A percentile compares a stretch with the other conserved stretches of the same genome.
These are phyloP conservation scores for Solanum bulbocastanum DNA, from an alignment of 257 asterid species.

Conservation along the genomic window DNA sequence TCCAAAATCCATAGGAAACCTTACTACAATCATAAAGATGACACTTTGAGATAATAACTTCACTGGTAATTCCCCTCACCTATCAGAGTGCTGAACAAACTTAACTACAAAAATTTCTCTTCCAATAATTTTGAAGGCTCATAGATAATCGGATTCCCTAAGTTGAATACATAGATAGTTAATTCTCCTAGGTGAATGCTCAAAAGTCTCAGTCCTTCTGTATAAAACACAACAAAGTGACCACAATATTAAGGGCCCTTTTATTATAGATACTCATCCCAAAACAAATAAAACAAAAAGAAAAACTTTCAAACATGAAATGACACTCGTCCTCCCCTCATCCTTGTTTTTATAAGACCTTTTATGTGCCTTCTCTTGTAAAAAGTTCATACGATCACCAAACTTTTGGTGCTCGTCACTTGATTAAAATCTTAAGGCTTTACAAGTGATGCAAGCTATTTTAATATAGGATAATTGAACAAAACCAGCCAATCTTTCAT, in stretches of 20 bases:
- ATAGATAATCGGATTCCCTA: not conserved
- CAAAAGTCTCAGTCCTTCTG: not conserved
- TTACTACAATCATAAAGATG: too few relatives aligned
- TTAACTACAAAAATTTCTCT: too few relatives aligned
- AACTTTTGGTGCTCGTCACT: too few relatives aligned
- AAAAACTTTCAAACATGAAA: not conserved
- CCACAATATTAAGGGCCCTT: not conserved
- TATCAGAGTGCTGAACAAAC: too few relatives aligned
- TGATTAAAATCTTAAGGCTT: not conserved
- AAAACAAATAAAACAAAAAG: not conserved
- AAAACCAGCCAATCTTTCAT: not conserved
- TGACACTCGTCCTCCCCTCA: not conserved
- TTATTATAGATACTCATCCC: not conserved
- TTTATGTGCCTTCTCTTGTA: not conserved
- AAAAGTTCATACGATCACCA: too few relatives aligned
- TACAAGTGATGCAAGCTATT: not conserved
- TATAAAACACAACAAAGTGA: not conserved
- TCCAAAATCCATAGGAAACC: too few relatives aligned
- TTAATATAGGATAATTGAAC: not conserved
- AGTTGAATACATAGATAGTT: not conserved
- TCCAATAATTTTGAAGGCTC: too few relatives aligned
- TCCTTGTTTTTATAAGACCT: not conserved
- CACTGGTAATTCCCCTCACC: too few relatives aligned
- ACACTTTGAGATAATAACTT: too few relatives aligned
- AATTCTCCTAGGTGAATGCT: not conserved